These are phyloP conservation scores for Parasarocladium wereldwijsianum DNA, from an alignment of 2,329 filamentous ascomycete species.

Conservation along the genomic window DNA sequence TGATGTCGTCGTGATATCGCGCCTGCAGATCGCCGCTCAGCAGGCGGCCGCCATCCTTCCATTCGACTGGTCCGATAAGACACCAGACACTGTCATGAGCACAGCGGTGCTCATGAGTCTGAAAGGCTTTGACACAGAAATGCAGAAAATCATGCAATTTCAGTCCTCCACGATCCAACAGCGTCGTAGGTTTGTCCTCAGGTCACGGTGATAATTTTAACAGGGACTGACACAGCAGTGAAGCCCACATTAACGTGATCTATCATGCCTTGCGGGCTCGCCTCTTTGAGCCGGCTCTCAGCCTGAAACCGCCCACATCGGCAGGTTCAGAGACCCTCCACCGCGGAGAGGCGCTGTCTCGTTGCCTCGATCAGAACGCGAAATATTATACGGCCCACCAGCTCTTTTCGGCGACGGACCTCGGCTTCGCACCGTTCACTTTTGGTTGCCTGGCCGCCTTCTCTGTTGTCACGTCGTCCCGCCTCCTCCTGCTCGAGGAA, in stretches of 20 bases:
- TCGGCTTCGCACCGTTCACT: neutral
- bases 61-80: neutral
- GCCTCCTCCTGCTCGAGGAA: conserved; percentile 19
- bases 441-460: conserved; percentile 12
- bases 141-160: neutral
- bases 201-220: neutral
- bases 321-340: neutral
- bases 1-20: conserved; percentile 17
- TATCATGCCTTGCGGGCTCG: conserved; percentile 1
- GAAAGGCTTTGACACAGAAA: conserved; percentile 1
- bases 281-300: conserved; percentile 2
- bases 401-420: neutral
- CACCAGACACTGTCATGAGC: neutral
- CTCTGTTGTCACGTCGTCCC: conserved; percentile 17
- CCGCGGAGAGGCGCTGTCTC: neutral
- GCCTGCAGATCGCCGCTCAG: conserved; percentile 18
- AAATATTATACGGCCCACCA: conserved; percentile 3
- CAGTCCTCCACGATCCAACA: neutral
- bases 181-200: neutral
- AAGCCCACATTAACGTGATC: neutral
- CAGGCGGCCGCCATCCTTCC: conserved; percentile 13
- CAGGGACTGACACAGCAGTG: neutral
- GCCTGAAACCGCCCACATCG: neutral
- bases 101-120: conserved; percentile 1
- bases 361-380: neutral